Conservation (phyloP, 2,329 filamentous ascomycete genomes). For the Apiospora pterosperma region DNA sequence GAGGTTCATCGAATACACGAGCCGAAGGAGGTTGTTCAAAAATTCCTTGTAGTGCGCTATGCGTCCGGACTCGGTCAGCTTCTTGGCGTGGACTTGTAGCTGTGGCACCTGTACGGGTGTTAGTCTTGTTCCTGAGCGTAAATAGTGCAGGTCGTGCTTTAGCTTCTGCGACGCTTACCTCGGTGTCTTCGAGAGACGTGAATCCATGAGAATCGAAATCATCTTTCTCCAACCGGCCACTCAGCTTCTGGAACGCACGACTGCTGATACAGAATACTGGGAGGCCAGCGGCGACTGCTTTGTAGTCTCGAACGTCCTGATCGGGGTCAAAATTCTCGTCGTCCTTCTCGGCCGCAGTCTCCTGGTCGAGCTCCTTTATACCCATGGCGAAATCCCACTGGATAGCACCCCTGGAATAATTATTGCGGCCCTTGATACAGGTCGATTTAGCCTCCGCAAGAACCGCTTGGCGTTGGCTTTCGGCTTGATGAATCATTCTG, state of each 20-base stretch:
- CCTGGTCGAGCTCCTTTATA: constrained; percentile 51
- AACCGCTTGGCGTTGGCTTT: neutral
- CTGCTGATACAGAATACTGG: constrained; percentile 65
- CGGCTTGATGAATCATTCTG: neutral
- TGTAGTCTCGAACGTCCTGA: constrained; percentile 54
- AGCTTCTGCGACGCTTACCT: constrained; percentile 22
- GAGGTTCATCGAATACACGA: constrained; percentile 37
- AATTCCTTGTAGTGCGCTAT: constrained; percentile 43
- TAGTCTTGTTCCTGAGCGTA: neutral
- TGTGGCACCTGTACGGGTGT: constrained; percentile 37
- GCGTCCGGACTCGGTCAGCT: constrained; percentile 44
- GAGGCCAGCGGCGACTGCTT: constrained; percentile 49
- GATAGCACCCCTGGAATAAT: constrained; percentile 35
- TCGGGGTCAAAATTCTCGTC: constrained; percentile 52
- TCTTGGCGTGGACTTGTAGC: constrained; percentile 56
- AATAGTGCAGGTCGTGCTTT: neutral
- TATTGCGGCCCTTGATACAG: neutral
- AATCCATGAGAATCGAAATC: constrained; percentile 50
- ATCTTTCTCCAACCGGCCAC: constrained; percentile 45
- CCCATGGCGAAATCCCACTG: constrained; percentile 57
- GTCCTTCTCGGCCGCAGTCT: constrained; percentile 46
- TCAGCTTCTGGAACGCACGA: constrained; percentile 60
- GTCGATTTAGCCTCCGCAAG: neutral
- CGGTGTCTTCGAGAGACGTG: constrained; percentile 48
- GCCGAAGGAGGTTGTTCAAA: constrained; percentile 45